Percentiles rank a stretch among this genome's conserved stretches.
Evolutionary conservation across 257 asterid species (phyloP).

Genomic region (Solanum medicagineum): DNA sequence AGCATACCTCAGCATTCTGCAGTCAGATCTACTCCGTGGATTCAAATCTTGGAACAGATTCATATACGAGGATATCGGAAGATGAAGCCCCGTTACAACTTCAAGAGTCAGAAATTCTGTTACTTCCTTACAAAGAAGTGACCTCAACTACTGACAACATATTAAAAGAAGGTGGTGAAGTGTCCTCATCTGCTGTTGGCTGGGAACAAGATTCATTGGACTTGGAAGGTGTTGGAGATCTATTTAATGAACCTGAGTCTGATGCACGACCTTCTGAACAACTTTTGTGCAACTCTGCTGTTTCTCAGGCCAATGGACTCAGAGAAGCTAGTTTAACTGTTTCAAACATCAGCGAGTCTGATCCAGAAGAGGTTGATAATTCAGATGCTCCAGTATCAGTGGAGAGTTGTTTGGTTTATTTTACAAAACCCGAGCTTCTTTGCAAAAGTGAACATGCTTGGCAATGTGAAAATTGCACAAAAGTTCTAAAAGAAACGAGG

Average conservation of each 20-base stretch:
- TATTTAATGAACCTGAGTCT: conserved; percentile 71
- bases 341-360: conserved; percentile 60
- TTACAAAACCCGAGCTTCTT: conserved; percentile 69
- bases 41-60: conserved; percentile 13
- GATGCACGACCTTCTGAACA: conserved; percentile 7
- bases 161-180: conserved; percentile 16
- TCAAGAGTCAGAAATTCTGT: conserved; percentile 30
- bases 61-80: conserved; percentile 16
- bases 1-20: too few relatives aligned
- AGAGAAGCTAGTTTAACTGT: not conserved
- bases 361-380: conserved; percentile 77
- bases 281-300: conserved; percentile 10
- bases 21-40: conserved; percentile 4
- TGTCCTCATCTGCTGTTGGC: conserved; percentile 13
- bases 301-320: conserved; percentile 1
- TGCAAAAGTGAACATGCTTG: conserved; percentile 83
- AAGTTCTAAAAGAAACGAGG: conserved; percentile 39
- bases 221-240: conserved; percentile 61
- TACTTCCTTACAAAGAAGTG: conserved; percentile 43
- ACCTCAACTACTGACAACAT: conserved; percentile 16
- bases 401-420: conserved; percentile 70
- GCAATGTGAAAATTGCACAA: conserved; percentile 89
- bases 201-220: conserved; percentile 34
- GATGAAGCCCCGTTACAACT: conserved; percentile 25
- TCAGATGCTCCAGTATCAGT: conserved; percentile 72